phyloP scores from a whole-genome alignment of 495 filamentous ascomycete genomes.

The Annulohypoxylon nitens region DNA sequence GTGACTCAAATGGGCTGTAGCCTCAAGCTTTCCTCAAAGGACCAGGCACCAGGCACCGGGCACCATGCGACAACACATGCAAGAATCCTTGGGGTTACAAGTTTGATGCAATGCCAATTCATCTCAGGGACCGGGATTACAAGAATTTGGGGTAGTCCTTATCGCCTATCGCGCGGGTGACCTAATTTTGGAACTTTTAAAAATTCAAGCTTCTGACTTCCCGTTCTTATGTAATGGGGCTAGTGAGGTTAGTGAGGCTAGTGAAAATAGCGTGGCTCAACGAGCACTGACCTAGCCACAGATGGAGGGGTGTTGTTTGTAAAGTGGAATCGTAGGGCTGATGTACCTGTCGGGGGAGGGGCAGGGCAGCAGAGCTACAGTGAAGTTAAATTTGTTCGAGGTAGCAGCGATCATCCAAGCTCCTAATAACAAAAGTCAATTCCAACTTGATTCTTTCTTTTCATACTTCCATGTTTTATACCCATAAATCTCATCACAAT shows the following conservation, averaged over 20 bases:
- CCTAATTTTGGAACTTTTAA: constrained; percentile 2
- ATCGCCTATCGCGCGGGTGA: constrained; percentile 22
- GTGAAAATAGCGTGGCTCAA: constrained; percentile 7
- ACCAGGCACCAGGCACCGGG: neutral
- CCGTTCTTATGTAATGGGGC: constrained; percentile 6
- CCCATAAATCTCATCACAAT: constrained; percentile 40
- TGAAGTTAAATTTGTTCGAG: neutral
- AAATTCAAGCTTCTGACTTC: neutral
- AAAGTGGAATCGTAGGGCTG: constrained; percentile 34
- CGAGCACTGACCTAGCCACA: constrained; percentile 15
- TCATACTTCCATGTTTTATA: neutral
- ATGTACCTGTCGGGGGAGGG: constrained; percentile 11
- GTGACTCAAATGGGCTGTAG: constrained; percentile 7
- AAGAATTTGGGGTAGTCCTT: constrained; percentile 10
- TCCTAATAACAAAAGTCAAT: neutral
- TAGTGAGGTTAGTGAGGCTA: neutral
- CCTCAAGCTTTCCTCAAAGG: neutral
- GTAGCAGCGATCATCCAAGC: neutral
- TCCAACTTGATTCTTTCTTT: neutral
- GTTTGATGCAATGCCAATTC: constrained; percentile 37
- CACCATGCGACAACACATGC: constrained; percentile 8
- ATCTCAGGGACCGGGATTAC: constrained; percentile 28
- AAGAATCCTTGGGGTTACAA: constrained; percentile 6
- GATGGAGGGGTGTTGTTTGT: constrained; percentile 12
- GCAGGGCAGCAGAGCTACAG: neutral